A percentile compares a stretch with the other conserved stretches of the same genome.
Evolutionary conservation across 345 rosid species (phyloP).

Genomic region (Bruguiera parviflora): DNA sequence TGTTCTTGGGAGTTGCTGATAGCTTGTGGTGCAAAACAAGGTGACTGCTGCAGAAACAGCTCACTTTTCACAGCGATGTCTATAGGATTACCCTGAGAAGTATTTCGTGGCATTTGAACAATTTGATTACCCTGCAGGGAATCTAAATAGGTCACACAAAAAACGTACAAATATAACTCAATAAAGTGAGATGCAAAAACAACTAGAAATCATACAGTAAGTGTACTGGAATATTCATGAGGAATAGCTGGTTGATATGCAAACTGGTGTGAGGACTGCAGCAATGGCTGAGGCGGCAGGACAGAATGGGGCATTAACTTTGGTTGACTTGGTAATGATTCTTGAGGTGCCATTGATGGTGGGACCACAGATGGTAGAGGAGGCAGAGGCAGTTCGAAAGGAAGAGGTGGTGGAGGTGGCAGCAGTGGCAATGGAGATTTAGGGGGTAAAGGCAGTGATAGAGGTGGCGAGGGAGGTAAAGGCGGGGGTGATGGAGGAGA

Average conservation of each 20-base stretch:
- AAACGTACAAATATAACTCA: conserved; percentile 8
- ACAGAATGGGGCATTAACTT: conserved; percentile 41
- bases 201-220: conserved; percentile 40
- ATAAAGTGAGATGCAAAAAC: conserved; percentile 11
- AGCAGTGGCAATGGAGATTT: conserved; percentile 45
- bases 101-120: conserved; percentile 50
- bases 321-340: conserved; percentile 43
- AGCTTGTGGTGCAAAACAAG: conserved; percentile 51
- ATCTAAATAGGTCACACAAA: conserved; percentile 5
- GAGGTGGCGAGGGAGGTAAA: conserved; percentile 65
- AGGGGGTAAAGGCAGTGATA: conserved; percentile 42
- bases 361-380: conserved; percentile 2
- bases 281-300: conserved; percentile 39
- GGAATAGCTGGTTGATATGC: conserved; percentile 53
- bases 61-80: conserved; percentile 52
- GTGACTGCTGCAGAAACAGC: conserved; percentile 52
- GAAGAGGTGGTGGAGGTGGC: conserved; percentile 40
- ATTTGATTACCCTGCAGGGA: conserved; percentile 61
- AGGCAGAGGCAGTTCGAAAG: conserved; percentile 31
- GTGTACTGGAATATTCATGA: conserved; percentile 45
- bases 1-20: conserved; percentile 58
- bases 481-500: conserved; percentile 79
- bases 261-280: conserved; percentile 54
- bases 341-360: conserved; percentile 30
- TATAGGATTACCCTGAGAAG: conserved; percentile 47